These are phyloP conservation scores for Sphenostylis stenocarpa DNA, from an alignment of 306 rosid genomes.

Conservation along the genomic window DNA sequence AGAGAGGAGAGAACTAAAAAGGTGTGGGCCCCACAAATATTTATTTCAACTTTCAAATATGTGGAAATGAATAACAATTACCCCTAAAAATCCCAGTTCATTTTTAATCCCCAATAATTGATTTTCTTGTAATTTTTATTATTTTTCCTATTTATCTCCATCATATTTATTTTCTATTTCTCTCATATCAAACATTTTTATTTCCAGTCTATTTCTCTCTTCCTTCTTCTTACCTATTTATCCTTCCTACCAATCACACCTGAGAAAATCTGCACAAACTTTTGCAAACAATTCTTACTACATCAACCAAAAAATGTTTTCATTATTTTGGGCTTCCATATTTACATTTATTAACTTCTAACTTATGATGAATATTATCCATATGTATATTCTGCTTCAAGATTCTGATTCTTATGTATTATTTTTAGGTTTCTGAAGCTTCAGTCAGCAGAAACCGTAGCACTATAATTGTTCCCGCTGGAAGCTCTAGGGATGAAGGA, in stretches of 20 bases:
- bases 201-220: not conserved
- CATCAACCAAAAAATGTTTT: not conserved
- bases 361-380: not conserved
- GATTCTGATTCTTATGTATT: constrained; percentile 30
- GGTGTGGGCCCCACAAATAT: too few relatives aligned
- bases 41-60: not conserved
- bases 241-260: not conserved
- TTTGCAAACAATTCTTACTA: not conserved
- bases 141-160: not conserved
- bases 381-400: constrained; percentile 26
- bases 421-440: constrained; percentile 91
- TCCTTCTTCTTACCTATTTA: not conserved
- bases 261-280: not conserved
- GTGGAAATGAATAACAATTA: not conserved
- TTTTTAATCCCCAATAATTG: too few relatives aligned
- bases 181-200: not conserved
- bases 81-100: not conserved
- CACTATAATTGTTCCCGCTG: constrained; percentile 98
- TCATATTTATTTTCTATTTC: not conserved
- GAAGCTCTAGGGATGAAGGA: constrained; percentile 93
- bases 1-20: too few relatives aligned
- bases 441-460: constrained; percentile 98
- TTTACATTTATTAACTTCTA: not conserved
- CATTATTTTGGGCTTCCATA: constrained; percentile 8
- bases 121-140: too few relatives aligned